Conservation (phyloP, 306 rosid species). For the Trifolium fragiferum region DNA sequence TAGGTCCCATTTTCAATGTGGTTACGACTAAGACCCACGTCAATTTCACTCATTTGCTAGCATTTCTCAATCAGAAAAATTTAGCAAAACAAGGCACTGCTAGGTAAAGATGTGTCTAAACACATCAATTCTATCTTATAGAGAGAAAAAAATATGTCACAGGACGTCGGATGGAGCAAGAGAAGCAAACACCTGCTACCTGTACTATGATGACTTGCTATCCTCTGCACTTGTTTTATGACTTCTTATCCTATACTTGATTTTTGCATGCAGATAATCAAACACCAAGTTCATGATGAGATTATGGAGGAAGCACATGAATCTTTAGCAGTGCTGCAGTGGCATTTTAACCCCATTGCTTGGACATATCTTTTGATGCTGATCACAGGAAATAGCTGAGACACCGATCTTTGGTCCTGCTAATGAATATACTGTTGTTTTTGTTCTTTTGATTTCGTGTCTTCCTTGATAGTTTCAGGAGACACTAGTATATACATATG, state of each 20-base stretch:
- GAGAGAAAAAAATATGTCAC: background rate
- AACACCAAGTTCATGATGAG: constrained; percentile 45
- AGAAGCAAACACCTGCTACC: constrained; percentile 1
- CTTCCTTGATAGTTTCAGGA: constrained; percentile 45
- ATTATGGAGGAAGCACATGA: constrained; percentile 5
- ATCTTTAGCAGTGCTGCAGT: constrained; percentile 26
- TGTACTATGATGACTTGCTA: constrained; percentile 8
- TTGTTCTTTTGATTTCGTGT: constrained; percentile 36
- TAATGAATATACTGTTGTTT: constrained; percentile 25
- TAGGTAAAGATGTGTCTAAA: background rate
- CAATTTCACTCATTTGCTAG: background rate
- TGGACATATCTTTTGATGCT: constrained; percentile 8
- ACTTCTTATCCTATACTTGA: constrained; percentile 7
- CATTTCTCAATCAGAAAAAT: background rate
- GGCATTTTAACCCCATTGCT: constrained; percentile 32
- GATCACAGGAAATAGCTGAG: constrained; percentile 35
- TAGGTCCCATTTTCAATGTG: background rate
- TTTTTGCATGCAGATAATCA: constrained; percentile 55
- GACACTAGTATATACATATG: constrained; percentile 43
- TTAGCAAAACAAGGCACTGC: constrained; percentile 24
- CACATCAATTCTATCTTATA: background rate
- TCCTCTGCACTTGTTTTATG: constrained; percentile 26
- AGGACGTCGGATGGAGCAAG: background rate
- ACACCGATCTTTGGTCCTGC: constrained; percentile 36
- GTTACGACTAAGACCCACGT: background rate